These are phyloP conservation scores for Aechmea fasciata DNA, from an alignment of 176 grass and related monocot genomes.

Conservation along the genomic window DNA sequence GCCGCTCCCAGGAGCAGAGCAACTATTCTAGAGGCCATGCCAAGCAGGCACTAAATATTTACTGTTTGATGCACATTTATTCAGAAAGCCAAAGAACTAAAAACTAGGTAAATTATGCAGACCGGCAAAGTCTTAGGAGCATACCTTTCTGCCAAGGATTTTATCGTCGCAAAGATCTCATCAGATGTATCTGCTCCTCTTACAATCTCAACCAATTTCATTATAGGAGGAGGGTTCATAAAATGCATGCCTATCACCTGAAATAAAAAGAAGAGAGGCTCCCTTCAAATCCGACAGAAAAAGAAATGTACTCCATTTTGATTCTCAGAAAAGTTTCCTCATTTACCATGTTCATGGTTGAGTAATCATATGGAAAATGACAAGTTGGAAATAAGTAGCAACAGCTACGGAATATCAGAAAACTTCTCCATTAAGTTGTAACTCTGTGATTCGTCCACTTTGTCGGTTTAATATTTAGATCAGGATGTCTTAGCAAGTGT, in stretches of 20 bases:
- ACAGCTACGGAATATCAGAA: no score
- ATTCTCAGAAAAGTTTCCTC: neutral
- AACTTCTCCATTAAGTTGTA: neutral
- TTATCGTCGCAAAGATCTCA: conserved; percentile 49
- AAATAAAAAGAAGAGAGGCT: neutral
- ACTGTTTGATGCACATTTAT: no score
- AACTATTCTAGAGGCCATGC: no score
- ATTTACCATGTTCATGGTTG: neutral
- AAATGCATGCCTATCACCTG: conserved; percentile 97
- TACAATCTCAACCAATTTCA: conserved; percentile 94
- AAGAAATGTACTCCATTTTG: no score
- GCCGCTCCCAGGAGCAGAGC: no score
- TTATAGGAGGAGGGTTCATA: conserved; percentile 89
- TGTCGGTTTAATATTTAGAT: neutral
- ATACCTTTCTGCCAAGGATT: conserved; percentile 76
- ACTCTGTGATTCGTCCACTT: neutral
- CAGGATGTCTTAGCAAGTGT: neutral
- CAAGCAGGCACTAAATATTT: no score
- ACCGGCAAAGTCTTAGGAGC: neutral
- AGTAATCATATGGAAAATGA: neutral
- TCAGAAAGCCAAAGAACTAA: no score
- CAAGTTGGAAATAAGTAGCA: neutral
- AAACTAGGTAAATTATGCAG: neutral
- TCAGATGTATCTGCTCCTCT: conserved; percentile 82
- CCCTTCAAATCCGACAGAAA: no score